A percentile compares a stretch with the other conserved stretches of the same genome.
Evolutionary conservation across 306 rosid species (phyloP).

Genomic region (Prunus kanzakura): DNA sequence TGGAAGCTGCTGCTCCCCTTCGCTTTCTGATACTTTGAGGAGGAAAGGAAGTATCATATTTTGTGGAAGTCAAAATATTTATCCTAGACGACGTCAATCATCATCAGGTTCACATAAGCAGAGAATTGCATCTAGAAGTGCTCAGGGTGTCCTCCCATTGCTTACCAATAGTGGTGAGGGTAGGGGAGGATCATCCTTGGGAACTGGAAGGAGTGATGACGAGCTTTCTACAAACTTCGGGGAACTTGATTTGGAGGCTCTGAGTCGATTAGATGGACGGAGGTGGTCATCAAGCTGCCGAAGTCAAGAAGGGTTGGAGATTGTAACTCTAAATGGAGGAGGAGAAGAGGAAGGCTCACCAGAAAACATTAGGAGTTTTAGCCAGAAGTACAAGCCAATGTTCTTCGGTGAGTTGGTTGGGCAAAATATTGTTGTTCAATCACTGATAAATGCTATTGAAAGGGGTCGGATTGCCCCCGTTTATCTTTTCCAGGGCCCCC

Average conservation of each 20-base stretch:
- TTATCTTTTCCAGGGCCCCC: conserved; percentile 97
- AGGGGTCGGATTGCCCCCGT: conserved; percentile 90
- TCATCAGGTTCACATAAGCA: conserved; percentile 50
- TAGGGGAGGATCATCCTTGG: conserved; percentile 74
- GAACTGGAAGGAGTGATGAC: conserved; percentile 87
- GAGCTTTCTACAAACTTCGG: conserved; percentile 87
- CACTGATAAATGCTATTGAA: conserved; percentile 69
- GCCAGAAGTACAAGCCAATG: conserved; percentile 80
- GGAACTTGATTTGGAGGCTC: conserved; percentile 97
- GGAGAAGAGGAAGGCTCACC: conserved; percentile 75
- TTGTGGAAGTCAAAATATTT: conserved; percentile 66
- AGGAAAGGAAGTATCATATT: conserved; percentile 80
- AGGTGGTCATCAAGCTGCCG: conserved; percentile 96
- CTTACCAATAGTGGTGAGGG: conserved; percentile 59
- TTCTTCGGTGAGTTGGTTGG: conserved; percentile 84
- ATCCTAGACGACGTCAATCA: conserved; percentile 50
- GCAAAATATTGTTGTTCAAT: conserved; percentile 90
- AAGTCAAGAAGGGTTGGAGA: conserved; percentile 88
- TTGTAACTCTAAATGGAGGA: conserved; percentile 68
- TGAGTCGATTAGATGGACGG: conserved; percentile 92
- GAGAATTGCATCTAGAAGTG: conserved; percentile 56
- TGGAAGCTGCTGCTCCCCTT: conserved; percentile 86
- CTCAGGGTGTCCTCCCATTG: conserved; percentile 78
- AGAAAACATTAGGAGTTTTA: conserved; percentile 62
- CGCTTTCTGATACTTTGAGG: conserved; percentile 77